Base-by-base conservation (phyloP, 768 basidiomycete species). In the Butyriboletus loyo region DNA sequence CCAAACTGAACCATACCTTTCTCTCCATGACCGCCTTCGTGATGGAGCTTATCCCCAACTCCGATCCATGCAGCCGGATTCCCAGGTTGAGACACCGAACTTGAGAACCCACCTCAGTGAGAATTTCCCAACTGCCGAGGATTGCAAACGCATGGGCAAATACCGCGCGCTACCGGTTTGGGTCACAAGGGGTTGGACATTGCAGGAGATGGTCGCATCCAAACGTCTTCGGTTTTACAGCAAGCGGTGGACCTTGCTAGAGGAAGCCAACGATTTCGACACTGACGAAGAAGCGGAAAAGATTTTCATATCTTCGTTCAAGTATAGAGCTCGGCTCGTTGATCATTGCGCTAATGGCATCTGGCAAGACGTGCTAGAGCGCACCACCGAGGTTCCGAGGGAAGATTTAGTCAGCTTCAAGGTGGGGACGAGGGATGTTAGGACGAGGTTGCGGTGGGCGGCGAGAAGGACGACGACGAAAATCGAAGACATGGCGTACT, bases 401-500 rank as follows among this genome's bases (percentile, higher is more conserved):
- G 30, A 52, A 0, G 55, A 60, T 8, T 27, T 66, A 7, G 19
- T 45, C 37, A 19, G 32, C 36, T 61, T 67, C 46, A 46, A 32
- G 34, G 28, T 53, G 1, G 63, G 67, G 10, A 40, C 49, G 14
- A 56, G 25, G 42, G 53, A 62, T 17, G 48, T 67, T 2, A 49
- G 58, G 43, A 30, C 52, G 25, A 60, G 58, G 31, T 38, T 69
- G n/a, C 47, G 28, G 32, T 69, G 69, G 68, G 68, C 63, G 1
- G 59, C 67, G 14, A 53, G 52, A n/a, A 63, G 68, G 28, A 30
- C 39, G 22, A 69, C 68, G 34, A 64, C 60, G 5, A 60, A 63
- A 27, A 52, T 61, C 21, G 68, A 69, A 37, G 68, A 70, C 34
- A 61, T 54, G 55, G 59, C 67, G 10, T 70, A 70, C 49, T 69